Evolutionary conservation across 176 grass and related monocot genomes (phyloP).

Genomic region (Chloris gayana): DNA sequence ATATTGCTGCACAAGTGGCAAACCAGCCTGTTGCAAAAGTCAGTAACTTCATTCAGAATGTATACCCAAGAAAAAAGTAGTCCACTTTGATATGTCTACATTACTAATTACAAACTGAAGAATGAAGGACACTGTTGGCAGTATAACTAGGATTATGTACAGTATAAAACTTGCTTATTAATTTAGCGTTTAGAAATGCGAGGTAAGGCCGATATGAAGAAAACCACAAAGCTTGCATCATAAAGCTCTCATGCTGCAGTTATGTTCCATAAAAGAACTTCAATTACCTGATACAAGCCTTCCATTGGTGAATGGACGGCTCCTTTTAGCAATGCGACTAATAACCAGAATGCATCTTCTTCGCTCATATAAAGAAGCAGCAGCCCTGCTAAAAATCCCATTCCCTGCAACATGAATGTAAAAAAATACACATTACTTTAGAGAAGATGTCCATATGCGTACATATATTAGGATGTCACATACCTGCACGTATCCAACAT

Average conservation of each 20-base stretch:
- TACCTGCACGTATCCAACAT: constrained; percentile 99
- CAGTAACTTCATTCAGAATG: constrained; percentile 21
- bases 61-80: background rate
- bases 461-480: constrained; percentile 16
- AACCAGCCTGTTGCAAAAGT: constrained; percentile 70
- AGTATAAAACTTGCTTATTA: background rate
- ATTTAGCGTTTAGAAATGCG: background rate
- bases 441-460: constrained; percentile 21
- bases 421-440: constrained; percentile 35
- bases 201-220: background rate
- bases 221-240: constrained; percentile 7
- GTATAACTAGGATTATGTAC: background rate
- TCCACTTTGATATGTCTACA: background rate
- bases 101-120: constrained; percentile 13
- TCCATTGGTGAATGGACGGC: constrained; percentile 98
- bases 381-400: constrained; percentile 95
- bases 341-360: constrained; percentile 96
- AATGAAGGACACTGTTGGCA: background rate
- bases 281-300: constrained; percentile 92
- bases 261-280: background rate
- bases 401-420: constrained; percentile 60
- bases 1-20: constrained; percentile 90
- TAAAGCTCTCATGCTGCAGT: background rate
- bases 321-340: constrained; percentile 95
- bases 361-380: constrained; percentile 99